Evolutionary conservation across 2,329 filamentous ascomycete species (phyloP), one percentile per base, ranked within the genome.

Genomic region (Colletotrichum paranaense): DNA sequence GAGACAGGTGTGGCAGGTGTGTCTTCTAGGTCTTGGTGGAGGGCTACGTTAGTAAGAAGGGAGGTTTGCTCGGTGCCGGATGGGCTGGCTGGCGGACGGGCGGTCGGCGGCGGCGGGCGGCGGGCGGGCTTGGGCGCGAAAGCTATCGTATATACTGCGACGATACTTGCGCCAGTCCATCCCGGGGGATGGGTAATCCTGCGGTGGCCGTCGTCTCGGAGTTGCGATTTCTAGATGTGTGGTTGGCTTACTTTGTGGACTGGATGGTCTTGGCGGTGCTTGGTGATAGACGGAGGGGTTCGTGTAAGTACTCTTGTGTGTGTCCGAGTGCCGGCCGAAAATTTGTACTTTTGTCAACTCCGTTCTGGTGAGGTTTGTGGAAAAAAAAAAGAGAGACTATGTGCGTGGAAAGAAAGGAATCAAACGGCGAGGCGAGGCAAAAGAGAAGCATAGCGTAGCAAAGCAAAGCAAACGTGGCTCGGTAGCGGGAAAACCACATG

Each of bases 281-380:
- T 26, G 64, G 53, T 59, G 58, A 22, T 38, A 57, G 26, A 7
- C 19, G 42, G 42, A 49, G 7, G 6, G 6, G 42, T 4, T n/a
- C 52, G 14, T 22, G 32, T n/a, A 14, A 62, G 26, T 26, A 5
- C 5, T 30, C 16, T 1, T 52, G 58, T 49, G 38, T 59, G 58
- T 68, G 38, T 46, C 65, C 65, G 53, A 72, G 58, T 32, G 65
- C 53, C 58, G 59, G 53, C 69, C 53, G 42, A 62, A n/a, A 3
- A 38, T 6, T 8, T 63, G 49, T 42, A 42, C 14, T n/a, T 32
- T 9, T 32, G 32, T 16, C 14, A 28, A 6, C 5, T 24, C 52
- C 16, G 22, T 22, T 32, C n/a, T 52, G 26, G 35, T 2, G 35
- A 19, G 12, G 4, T 28, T n/a, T 28, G 58, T 46, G 35, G 22